Conservation (phyloP, 108 stramenopile genomes). For the Pseudonitzschia pungens region DNA sequence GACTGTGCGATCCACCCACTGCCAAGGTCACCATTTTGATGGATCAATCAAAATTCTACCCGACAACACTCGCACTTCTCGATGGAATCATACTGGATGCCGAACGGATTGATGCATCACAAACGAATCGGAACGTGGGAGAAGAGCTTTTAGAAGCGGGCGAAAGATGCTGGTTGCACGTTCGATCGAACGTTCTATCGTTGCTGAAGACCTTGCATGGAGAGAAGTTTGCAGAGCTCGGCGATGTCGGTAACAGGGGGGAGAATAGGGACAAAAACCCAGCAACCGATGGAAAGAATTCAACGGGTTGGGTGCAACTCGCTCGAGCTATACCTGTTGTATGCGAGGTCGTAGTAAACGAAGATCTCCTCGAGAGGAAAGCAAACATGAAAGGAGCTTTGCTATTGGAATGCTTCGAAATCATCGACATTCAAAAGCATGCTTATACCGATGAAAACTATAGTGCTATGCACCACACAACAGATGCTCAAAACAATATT, state of each 20-base stretch:
- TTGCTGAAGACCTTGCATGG: slow-evolving; percentile 22
- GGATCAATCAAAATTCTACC: slow-evolving; percentile 28
- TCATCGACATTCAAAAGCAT: slow-evolving; percentile 11
- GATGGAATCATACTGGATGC: slow-evolving; percentile 13
- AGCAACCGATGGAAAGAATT: neutral
- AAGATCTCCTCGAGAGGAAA: neutral
- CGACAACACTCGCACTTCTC: slow-evolving; percentile 18
- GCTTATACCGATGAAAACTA: neutral
- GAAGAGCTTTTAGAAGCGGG: neutral
- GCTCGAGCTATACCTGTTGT: slow-evolving; percentile 10
- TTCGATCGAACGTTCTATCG: slow-evolving; percentile 14
- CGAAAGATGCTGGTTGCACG: slow-evolving; percentile 23
- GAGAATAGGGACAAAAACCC: neutral
- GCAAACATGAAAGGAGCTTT: slow-evolving; percentile 11
- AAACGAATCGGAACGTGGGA: neutral
- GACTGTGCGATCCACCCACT: slow-evolving; percentile 19
- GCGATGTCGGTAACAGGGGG: neutral
- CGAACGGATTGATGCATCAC: neutral
- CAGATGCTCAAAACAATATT: neutral
- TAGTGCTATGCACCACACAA: neutral
- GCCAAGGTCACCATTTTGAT: slow-evolving; percentile 5
- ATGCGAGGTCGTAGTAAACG: slow-evolving; percentile 9
- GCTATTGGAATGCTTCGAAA: slow-evolving; percentile 21
- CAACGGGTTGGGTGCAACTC: slow-evolving; percentile 22
- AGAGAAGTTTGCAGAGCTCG: neutral